These are phyloP conservation scores for Ciborinia camelliae DNA, from an alignment of 2,329 filamentous ascomycete species.

Conservation along the genomic window DNA sequence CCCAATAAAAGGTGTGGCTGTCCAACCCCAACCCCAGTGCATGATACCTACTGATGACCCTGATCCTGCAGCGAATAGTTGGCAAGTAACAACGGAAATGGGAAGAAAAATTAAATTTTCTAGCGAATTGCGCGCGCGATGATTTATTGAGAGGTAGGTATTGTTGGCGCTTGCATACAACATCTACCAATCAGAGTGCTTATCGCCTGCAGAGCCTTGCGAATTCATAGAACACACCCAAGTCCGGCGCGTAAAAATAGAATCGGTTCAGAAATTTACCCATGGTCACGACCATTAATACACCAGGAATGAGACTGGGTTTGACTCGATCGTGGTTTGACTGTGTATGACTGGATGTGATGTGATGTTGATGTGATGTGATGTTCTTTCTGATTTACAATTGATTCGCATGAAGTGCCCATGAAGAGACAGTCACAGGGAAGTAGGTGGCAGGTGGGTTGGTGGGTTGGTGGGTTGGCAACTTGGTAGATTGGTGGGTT, in stretches of 20 bases:
- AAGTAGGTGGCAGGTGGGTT: slow-evolving; percentile 3
- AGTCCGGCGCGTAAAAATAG: slow-evolving; percentile 20
- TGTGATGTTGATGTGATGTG: slow-evolving; percentile 19
- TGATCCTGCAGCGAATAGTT: slow-evolving; percentile 7
- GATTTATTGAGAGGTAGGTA: slow-evolving; percentile 1
- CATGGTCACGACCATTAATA: background rate
- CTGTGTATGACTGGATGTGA: slow-evolving; percentile 18
- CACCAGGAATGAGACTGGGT: slow-evolving; percentile 9
- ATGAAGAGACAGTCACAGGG: background rate
- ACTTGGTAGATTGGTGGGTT: no score
- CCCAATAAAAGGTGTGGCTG: slow-evolving; percentile 11
- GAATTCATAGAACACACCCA: background rate
- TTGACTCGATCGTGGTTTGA: slow-evolving; percentile 3
- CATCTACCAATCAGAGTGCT: slow-evolving; percentile 10
- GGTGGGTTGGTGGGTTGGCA: no score
- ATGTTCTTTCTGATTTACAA: slow-evolving; percentile 3
- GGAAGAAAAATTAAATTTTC: slow-evolving; percentile 11
- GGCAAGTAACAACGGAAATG: background rate
- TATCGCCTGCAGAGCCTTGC: slow-evolving; percentile 14
- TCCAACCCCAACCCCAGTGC: slow-evolving; percentile 1
- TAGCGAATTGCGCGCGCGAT: slow-evolving; percentile 18
- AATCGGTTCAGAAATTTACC: background rate
- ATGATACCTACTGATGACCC: background rate
- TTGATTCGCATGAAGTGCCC: slow-evolving; percentile 8
- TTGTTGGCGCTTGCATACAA: slow-evolving; percentile 17